Conservation (phyloP, 371 early-diverging fungal species). For the Mucor sp. region DNA sequence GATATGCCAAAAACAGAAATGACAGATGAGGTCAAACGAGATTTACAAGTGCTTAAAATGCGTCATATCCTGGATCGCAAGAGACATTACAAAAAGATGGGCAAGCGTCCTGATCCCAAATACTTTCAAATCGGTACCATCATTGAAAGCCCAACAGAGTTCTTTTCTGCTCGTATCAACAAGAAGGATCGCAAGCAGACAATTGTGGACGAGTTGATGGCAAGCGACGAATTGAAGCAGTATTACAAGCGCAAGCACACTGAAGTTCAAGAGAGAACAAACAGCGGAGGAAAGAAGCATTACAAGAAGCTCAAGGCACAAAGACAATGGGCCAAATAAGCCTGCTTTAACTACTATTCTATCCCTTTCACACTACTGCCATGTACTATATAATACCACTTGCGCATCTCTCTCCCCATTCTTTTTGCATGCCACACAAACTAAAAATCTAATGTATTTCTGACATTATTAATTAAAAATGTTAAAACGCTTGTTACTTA, state of each 20-base stretch:
- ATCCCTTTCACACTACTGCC: not conserved
- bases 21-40: slow-evolving; percentile 87
- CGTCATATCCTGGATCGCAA: slow-evolving; percentile 93
- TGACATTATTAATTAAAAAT: no score
- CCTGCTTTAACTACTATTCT: not conserved
- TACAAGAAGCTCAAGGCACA: slow-evolving; percentile 53
- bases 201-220: slow-evolving; percentile 88
- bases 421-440: not conserved
- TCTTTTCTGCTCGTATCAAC: slow-evolving; percentile 80
- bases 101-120: slow-evolving; percentile 72
- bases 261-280: slow-evolving; percentile 72
- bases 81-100: slow-evolving; percentile 87
- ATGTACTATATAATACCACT: not conserved
- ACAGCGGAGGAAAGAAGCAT: slow-evolving; percentile 64
- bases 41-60: slow-evolving; percentile 83
- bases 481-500: no score
- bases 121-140: slow-evolving; percentile 94
- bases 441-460: no score
- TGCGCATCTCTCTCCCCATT: not conserved
- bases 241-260: slow-evolving; percentile 87
- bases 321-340: slow-evolving; percentile 23
- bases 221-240: slow-evolving; percentile 66
- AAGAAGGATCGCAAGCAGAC: slow-evolving; percentile 84
- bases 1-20: slow-evolving; percentile 87
- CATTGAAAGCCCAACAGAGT: slow-evolving; percentile 89